These are phyloP conservation scores for Lipomyces orientalis DNA, from an alignment of 805 yeast species.

Conservation along the genomic window DNA sequence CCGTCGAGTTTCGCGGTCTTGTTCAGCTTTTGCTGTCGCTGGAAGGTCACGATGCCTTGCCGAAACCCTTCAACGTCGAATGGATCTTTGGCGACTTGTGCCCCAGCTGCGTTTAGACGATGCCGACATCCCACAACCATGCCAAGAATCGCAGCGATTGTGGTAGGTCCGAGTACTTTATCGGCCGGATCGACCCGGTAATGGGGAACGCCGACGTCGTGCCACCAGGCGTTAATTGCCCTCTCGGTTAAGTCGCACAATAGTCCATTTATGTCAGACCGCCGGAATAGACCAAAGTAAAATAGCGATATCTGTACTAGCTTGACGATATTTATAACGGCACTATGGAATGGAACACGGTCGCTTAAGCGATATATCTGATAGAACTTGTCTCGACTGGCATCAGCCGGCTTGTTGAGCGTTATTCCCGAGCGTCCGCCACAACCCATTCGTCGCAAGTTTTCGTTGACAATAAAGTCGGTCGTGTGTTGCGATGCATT, in stretches of 20 bases:
- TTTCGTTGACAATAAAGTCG: conserved; percentile 72
- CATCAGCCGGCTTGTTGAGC: conserved; percentile 71
- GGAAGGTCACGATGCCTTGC: conserved; percentile 74
- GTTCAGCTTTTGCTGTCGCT: conserved; percentile 65
- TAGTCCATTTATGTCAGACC: conserved; percentile 79
- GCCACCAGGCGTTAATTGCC: conserved; percentile 85
- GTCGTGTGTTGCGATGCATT: conserved; percentile 44
- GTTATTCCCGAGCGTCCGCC: conserved; percentile 83
- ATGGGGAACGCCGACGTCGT: conserved; percentile 57
- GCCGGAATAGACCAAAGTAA: conserved; percentile 75
- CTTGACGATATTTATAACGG: conserved; percentile 75
- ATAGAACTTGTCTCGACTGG: conserved; percentile 80
- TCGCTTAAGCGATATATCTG: conserved; percentile 65
- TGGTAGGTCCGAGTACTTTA: conserved; percentile 64
- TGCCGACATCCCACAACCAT: conserved; percentile 69
- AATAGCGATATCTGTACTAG: conserved; percentile 76
- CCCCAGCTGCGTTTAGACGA: conserved; percentile 60
- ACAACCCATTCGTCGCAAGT: conserved; percentile 77
- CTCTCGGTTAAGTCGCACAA: conserved; percentile 76
- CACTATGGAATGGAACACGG: conserved; percentile 61
- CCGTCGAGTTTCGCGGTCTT: conserved; percentile 58
- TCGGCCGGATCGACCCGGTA: conserved; percentile 51
- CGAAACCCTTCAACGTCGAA: conserved; percentile 74
- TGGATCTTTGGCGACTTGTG: conserved; percentile 80
- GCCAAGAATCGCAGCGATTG: conserved; percentile 82